Base-by-base conservation (phyloP, 306 rosid genomes). In the Castanopsis chinensis region DNA sequence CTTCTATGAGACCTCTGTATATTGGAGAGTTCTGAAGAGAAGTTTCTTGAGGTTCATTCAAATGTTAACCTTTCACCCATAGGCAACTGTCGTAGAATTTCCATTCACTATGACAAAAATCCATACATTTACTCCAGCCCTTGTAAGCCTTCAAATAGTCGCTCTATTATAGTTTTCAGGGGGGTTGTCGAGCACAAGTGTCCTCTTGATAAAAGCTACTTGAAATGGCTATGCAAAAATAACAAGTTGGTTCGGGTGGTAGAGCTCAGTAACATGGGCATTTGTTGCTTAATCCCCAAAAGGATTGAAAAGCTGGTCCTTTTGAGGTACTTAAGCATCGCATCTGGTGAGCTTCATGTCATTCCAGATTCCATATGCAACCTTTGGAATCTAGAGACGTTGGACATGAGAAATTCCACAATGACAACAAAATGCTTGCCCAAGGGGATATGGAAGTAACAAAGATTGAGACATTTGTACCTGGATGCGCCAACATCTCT, bases 201-300 rank as follows among this genome's bases (percentile, higher is more conserved):
- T 32, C 1, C 4, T 1, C 2, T 0, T n/a, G 11, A 63, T 1
- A 0, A 28, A 6, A 14, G 17, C 11, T 2, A n/a, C 23, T 71
- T 30, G 58, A 3, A 71, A n/a, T 14, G 20, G 58, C 0, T 70
- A 21, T 1, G 19, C 2, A 13, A 25, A 5, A 13, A 0, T 5
- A 23, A 49, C 7, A 71, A 71, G 43, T 27, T 71, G 14, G 27
- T 54, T 52, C 76, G 63, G 7, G 63, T 72, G 6, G 9, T 72
- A 8, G 23, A 72, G 6, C 4, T 43, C 11, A 10, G n/a, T 20
- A 6, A 7, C 7, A 5, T 9, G 27, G 1, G 3, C 35, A 32
- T 4, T 1, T 5, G 0, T 6, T 1, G 1, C 9, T 1, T 1
- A 0, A 6, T 37, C 43, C 54, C 25, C 3, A 25, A n/a, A 1